A percentile compares a stretch with the other conserved stretches of the same genome.
These are phyloP conservation scores for Candida mesenterica DNA, from an alignment of 1,139 yeast species.

Conservation along the genomic window DNA sequence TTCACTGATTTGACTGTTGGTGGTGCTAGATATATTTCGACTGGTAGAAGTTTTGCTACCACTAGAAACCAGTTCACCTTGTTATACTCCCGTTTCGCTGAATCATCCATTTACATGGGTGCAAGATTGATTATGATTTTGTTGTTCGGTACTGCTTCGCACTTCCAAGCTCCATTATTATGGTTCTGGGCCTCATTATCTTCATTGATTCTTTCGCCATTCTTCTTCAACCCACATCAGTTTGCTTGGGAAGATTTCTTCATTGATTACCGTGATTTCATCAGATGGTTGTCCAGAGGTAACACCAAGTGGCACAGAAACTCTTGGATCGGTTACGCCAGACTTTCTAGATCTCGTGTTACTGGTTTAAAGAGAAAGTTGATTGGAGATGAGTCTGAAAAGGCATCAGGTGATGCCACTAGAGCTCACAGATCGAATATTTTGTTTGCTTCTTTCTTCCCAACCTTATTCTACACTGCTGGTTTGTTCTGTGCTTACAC, in stretches of 20 bases:
- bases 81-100: constrained; percentile 93
- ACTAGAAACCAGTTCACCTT: constrained; percentile 97
- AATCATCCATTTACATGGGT: constrained; percentile 95
- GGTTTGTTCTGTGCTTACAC: constrained; percentile 90
- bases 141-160: constrained; percentile 85
- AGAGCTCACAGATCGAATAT: constrained; percentile 92
- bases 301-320: constrained; percentile 98
- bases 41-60: constrained; percentile 99
- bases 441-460: constrained; percentile 81
- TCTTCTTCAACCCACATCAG: constrained; percentile 96
- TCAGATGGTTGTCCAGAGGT: constrained; percentile 98
- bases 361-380: constrained; percentile 97
- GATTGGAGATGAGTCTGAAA: constrained; percentile 86
- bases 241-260: constrained; percentile 99
- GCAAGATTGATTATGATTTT: constrained; percentile 87
- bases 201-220: constrained; percentile 90
- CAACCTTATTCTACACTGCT: constrained; percentile 84
- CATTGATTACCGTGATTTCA: constrained; percentile 96
- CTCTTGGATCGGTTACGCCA: constrained; percentile 98
- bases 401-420: constrained; percentile 89
- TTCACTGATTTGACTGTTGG: constrained; percentile 93
- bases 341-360: constrained; percentile 92
- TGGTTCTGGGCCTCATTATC: constrained; percentile 99
- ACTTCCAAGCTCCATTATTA: constrained; percentile 95
- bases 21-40: constrained; percentile 98